Evolutionary conservation across 2,329 filamentous ascomycete species (phyloP).

Genomic region (Fusarium euwallaceae): DNA sequence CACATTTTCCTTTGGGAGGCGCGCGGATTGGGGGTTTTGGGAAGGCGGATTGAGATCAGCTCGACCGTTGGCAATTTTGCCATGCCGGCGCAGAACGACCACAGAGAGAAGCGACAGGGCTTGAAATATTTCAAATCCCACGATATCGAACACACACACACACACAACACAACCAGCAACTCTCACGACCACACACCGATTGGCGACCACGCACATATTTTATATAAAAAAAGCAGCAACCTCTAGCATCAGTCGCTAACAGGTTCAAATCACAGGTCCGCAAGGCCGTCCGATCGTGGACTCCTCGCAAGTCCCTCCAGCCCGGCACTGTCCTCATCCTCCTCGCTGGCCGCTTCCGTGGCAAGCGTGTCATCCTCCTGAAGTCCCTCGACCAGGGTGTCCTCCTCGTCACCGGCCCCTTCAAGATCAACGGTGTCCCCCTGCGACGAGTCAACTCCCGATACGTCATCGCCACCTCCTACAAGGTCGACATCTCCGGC

Average conservation of each 20-base stretch:
- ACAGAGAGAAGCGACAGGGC: constrained; percentile 15
- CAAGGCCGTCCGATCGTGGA: constrained; percentile 91
- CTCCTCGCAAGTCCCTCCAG: constrained; percentile 89
- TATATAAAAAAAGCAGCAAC: constrained; percentile 4
- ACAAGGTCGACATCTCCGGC: constrained; percentile 85
- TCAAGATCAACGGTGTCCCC: constrained; percentile 99
- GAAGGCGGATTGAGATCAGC: constrained; percentile 21
- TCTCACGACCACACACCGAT: constrained; percentile 30
- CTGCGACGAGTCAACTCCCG: constrained; percentile 93
- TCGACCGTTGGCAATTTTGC: constrained; percentile 20
- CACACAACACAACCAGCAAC: constrained; percentile 16
- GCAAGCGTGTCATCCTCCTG: constrained; percentile 99
- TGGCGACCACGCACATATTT: constrained; percentile 14
- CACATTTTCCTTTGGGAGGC: constrained; percentile 11
- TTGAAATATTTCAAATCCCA: constrained; percentile 32
- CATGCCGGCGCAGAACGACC: constrained; percentile 22
- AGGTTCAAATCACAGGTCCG: constrained; percentile 75
- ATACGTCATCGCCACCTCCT: constrained; percentile 93
- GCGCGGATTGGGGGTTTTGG: constrained; percentile 22
- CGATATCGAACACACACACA: constrained; percentile 32
- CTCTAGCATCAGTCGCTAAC: constrained; percentile 47
- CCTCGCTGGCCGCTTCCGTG: constrained; percentile 98
- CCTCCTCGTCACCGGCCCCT: constrained; percentile 98
- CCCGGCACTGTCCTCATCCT: constrained; percentile 98
- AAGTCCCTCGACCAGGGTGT: constrained; percentile 98